Evolutionary conservation across 805 yeast genomes (phyloP).

Genomic region (Hanseniaspora mollemarum): DNA sequence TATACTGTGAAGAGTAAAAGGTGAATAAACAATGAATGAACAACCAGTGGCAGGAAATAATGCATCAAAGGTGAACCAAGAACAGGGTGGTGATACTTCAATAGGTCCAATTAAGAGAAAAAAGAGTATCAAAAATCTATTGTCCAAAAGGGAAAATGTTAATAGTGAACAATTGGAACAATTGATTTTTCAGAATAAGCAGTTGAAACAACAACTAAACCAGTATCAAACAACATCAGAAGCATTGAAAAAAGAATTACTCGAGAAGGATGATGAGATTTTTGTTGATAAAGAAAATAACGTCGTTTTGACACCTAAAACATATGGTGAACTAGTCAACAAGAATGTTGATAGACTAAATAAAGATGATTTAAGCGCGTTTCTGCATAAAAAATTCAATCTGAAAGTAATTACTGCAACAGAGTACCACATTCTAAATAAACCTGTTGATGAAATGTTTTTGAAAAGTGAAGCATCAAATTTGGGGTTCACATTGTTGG

Average conservation of each 20-base stretch:
- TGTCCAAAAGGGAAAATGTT: constrained; percentile 15
- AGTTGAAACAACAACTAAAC: constrained; percentile 17
- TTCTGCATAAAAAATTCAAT: constrained; percentile 20
- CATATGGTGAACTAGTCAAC: constrained; percentile 16
- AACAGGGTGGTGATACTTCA: no score
- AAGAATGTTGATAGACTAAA: constrained; percentile 17
- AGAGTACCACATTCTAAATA: constrained; percentile 22
- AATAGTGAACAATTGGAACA: constrained; percentile 5
- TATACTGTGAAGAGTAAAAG: no score
- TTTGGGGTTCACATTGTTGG: constrained; percentile 22
- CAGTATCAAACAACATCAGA: constrained; percentile 22
- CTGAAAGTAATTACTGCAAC: constrained; percentile 22
- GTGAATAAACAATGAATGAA: no score
- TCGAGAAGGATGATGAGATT: constrained; percentile 14
- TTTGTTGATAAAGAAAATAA: constrained; percentile 19
- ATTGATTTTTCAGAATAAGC: constrained; percentile 3
- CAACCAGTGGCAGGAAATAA: no score
- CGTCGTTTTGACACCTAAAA: constrained; percentile 20
- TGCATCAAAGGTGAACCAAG: no score
- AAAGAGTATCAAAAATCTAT: constrained; percentile 13
- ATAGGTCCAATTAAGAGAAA: constrained; percentile 14
- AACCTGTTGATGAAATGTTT: constrained; percentile 19
- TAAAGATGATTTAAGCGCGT: constrained; percentile 21
- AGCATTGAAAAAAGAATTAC: constrained; percentile 20
- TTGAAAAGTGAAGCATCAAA: constrained; percentile 24